A percentile compares a stretch with the other conserved stretches of the same genome.
Conservation (phyloP, 805 yeast species). For the Zygosaccharomyces kombuchaensis region DNA sequence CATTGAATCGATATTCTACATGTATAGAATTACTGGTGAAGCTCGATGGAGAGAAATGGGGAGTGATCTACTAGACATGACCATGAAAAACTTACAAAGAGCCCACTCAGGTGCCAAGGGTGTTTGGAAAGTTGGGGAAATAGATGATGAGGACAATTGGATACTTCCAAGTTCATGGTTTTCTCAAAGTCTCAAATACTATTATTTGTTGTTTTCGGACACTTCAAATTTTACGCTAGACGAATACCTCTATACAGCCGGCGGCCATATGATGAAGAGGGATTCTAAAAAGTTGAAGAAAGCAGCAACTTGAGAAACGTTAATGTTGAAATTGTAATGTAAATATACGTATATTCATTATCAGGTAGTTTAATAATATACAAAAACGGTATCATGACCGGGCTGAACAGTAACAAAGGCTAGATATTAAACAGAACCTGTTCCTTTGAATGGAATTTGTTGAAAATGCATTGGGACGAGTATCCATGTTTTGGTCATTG, state of each 20-base stretch:
- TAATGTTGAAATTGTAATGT: constrained; percentile 15
- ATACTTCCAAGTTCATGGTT: constrained; percentile 49
- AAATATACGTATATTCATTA: constrained; percentile 4
- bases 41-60: constrained; percentile 53
- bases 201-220: constrained; percentile 46
- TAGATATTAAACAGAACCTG: constrained; percentile 10
- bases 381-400: not conserved
- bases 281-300: not conserved
- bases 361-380: constrained; percentile 4
- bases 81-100: constrained; percentile 31
- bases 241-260: constrained; percentile 55
- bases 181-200: constrained; percentile 57
- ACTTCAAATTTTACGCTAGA: constrained; percentile 43
- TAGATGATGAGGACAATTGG: constrained; percentile 30
- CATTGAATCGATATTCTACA: constrained; percentile 54
- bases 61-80: constrained; percentile 42
- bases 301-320: not conserved
- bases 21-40: constrained; percentile 60
- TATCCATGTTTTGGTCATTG: constrained; percentile 5
- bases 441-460: constrained; percentile 12
- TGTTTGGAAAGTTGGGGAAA: constrained; percentile 36
- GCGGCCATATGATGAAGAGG: constrained; percentile 54
- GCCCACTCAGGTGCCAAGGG: constrained; percentile 38
- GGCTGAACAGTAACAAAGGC: not conserved
- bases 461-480: constrained; percentile 15